Percentiles rank a stretch among this genome's conserved stretches.
These are phyloP conservation scores for Colletotrichum cuscutae DNA, from an alignment of 2,329 filamentous ascomycete species.

Conservation along the genomic window DNA sequence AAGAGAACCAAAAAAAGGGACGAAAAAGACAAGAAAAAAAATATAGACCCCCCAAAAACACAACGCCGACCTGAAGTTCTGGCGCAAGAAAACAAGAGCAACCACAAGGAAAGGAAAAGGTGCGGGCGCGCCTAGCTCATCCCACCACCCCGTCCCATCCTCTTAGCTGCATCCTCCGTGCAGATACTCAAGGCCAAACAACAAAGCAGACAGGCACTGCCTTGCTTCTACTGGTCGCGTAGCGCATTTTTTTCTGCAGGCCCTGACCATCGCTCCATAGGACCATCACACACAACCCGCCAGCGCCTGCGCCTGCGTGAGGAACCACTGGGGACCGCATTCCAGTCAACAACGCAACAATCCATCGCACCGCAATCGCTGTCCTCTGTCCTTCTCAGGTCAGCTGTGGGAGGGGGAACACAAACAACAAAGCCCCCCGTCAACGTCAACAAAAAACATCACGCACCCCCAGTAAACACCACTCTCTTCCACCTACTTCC, in stretches of 20 bases:
- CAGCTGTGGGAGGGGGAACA: slow-evolving; percentile 19
- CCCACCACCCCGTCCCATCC: slow-evolving; percentile 19
- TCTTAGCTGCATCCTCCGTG: slow-evolving; percentile 29
- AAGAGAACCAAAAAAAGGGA: not conserved
- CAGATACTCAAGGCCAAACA: slow-evolving; percentile 15
- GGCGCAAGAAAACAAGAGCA: not conserved
- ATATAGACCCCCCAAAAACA: not conserved
- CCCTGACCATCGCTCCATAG: not conserved
- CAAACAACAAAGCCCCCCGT: slow-evolving; percentile 26
- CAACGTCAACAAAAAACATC: slow-evolving; percentile 34
- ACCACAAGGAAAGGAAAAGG: not conserved
- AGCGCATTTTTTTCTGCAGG: slow-evolving; percentile 15
- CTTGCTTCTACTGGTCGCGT: slow-evolving; percentile 22
- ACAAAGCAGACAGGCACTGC: slow-evolving; percentile 34
- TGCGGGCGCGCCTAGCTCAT: slow-evolving; percentile 29
- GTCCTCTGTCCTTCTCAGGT: not conserved
- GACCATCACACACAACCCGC: slow-evolving; percentile 11
- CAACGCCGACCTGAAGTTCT: slow-evolving; percentile 13
- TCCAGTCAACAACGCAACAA: slow-evolving; percentile 33
- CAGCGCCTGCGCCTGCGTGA: slow-evolving; percentile 5
- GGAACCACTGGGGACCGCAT: slow-evolving; percentile 26
- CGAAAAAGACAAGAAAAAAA: not conserved
- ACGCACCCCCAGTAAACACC: not conserved
- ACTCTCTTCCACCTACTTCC: slow-evolving; percentile 3
- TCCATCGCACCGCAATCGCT: not conserved